Base-by-base conservation (phyloP, 371 early-diverging fungal species). In the Agmasoma carcini region DNA sequence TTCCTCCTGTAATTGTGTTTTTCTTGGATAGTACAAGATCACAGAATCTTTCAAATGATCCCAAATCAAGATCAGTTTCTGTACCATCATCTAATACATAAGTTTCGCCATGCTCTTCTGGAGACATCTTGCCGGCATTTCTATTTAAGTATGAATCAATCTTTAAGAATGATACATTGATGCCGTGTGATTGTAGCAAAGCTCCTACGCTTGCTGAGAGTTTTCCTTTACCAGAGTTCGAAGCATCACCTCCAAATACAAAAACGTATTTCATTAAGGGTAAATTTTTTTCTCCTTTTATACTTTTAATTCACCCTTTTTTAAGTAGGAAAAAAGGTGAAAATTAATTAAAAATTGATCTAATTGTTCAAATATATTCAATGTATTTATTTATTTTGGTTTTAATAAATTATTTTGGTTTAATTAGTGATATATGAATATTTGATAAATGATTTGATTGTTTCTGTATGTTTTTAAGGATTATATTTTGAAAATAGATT, bases 81-180 rank as follows among this genome's bases (percentile, higher is more conserved):
- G 90, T 91, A 53, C 97, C 99, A 73, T 98, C 99, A 63, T 90
- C 84, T 54, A 96, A 79, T 12, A 94, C 94, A 78, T 89, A 95
- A 15, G 95, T 94, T 68, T 98, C 99, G 65, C 89, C 68, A 76
- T 95, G 94, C 75, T 95, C 96, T 47, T 88, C 77, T 57, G 95
- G 95, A 56, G 81, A 83, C 77, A 96, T 78, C 20, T 89, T 85
- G 69, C 95, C 96, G 51, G 93, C 93, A 74, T 94, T 93, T 69
- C 88, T 90, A 80, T 96, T 98, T 56, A 98, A 79, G 76, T 95
- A 94, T 20, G 94, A 94, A 74, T 96, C 96, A 65, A 98, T 94
- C 78, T 98, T 98, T 80, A 98, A 88, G 59, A 90, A 84, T 43
- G 92, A 90, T 19, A 94, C 94, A 40, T 80, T 78, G 61, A 90